Percentiles rank a stretch among this genome's conserved stretches.
phyloP scores from a whole-genome alignment of 1,284 basidiomycete species.

The Trichosporon sp. region DNA sequence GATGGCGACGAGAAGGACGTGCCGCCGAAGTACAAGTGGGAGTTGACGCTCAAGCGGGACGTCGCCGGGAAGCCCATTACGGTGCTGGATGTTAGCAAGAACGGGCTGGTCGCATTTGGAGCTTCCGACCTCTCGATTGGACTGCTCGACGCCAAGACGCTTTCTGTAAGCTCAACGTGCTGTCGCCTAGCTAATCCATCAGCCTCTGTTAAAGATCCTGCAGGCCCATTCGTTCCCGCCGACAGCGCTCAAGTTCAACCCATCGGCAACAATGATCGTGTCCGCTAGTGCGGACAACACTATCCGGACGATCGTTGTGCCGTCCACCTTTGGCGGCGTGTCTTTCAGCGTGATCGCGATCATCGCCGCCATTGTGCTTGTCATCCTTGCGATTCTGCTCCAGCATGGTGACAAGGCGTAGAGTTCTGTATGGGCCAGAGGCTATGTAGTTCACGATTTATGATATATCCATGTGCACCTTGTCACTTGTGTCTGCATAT shows the following conservation, averaged over 20 bases:
- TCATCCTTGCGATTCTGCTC: slow-evolving; percentile 5
- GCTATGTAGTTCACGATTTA: slow-evolving; percentile 1
- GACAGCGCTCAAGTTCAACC: slow-evolving; percentile 82
- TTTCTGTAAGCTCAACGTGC: slow-evolving; percentile 64
- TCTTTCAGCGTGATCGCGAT: slow-evolving; percentile 6
- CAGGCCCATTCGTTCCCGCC: slow-evolving; percentile 94
- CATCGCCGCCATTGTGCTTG: slow-evolving; percentile 9
- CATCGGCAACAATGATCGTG: slow-evolving; percentile 71
- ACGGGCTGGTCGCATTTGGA: slow-evolving; percentile 81
- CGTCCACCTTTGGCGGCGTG: slow-evolving; percentile 47
- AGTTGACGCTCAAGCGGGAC: slow-evolving; percentile 44
- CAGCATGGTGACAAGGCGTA: neutral
- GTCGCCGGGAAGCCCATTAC: slow-evolving; percentile 73
- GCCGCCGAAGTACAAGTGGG: slow-evolving; percentile 40
- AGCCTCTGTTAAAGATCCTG: slow-evolving; percentile 82
- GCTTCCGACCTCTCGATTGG: slow-evolving; percentile 82
- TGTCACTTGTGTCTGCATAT: no score
- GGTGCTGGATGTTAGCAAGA: slow-evolving; percentile 79
- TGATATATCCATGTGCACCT: neutral
- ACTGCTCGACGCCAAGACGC: slow-evolving; percentile 70
- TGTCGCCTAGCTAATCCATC: slow-evolving; percentile 36
- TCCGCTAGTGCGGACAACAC: slow-evolving; percentile 90
- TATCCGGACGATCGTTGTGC: slow-evolving; percentile 72
- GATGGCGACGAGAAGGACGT: slow-evolving; percentile 17
- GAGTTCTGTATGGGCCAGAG: neutral